Evolutionary conservation across 148 eudicot species (phyloP), one percentile per base, ranked within the genome.

Genomic region (Diospyros kaki): DNA sequence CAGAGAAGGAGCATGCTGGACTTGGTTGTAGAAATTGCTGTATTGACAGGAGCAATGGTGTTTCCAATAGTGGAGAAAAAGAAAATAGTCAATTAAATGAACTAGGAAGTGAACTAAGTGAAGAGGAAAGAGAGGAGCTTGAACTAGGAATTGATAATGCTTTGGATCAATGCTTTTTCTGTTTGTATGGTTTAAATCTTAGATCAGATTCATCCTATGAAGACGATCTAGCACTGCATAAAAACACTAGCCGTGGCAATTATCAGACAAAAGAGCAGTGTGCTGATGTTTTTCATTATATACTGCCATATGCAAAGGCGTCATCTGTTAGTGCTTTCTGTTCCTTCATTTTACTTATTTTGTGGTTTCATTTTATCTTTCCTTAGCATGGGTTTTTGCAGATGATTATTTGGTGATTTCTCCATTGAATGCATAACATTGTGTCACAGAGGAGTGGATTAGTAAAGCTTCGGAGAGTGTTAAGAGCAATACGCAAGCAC

Each of bases 241-340:
- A 83, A 84, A 95, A 95, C 77, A 87, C 97, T 66, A 88, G 93
- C 80, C 91, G 88, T 65, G 94, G 93, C 68, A 97, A 95, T 80
- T 95, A 95, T 81, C 99, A 95, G 87, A 89, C 97, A 11, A 95
- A 93, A 78, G 99, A 95, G 83, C 99, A 95, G 83, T 95, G 99
- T 84, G 97, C 97, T 76, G 97, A 95, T 80, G 99, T 95, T 67
- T 95, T 95, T 81, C 90, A 87, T 80, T 95, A 95, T 78, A 91
- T 95, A 80, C 86, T 95, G 66, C 97, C 99, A 4, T 95, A 95
- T 77, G 99, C 99, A 8, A 95, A 89, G 83, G 97, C 88, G 81
- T 93, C 97, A 78, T 88, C 97, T 75, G 99, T 95, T 52, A 88
- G 99, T 86, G 64, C 17, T 67, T 58, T 72, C 65, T 40, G 40